Evolutionary conservation across 1,139 yeast genomes (phyloP).

Genomic region (Arxiozyma slooffiae): DNA sequence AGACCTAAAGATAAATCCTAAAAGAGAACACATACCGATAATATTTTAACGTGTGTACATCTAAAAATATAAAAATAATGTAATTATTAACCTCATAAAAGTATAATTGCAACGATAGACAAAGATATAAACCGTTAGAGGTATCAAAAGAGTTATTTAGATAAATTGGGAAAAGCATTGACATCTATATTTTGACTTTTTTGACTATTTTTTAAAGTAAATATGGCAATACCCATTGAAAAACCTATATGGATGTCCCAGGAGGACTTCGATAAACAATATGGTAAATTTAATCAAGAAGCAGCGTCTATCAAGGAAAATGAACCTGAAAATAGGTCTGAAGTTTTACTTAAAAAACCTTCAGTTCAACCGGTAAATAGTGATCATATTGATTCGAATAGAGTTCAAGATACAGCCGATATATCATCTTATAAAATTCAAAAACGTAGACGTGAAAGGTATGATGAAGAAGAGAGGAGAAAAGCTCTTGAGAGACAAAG

Average conservation of each 20-base stretch:
- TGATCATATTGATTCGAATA: not conserved
- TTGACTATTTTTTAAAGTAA: not conserved
- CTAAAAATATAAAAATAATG: not conserved
- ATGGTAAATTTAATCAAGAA: slow-evolving; percentile 14
- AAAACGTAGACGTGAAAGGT: slow-evolving; percentile 25
- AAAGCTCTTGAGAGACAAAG: slow-evolving; percentile 23
- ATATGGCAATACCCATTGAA: slow-evolving; percentile 16
- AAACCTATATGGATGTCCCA: slow-evolving; percentile 34
- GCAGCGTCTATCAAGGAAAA: not conserved
- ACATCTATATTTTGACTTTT: no score
- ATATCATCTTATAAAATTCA: slow-evolving; percentile 13
- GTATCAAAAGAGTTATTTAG: no score
- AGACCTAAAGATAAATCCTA: not conserved
- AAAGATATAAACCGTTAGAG: not conserved
- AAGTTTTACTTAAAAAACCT: not conserved
- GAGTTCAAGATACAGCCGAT: slow-evolving; percentile 4
- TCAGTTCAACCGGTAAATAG: not conserved
- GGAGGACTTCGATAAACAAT: slow-evolving; percentile 30
- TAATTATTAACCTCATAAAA: not conserved
- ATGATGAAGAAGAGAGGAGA: slow-evolving; percentile 26
- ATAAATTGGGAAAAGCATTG: no score
- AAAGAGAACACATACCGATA: not conserved
- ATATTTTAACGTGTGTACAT: no score
- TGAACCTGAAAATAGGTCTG: not conserved
- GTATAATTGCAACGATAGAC: not conserved